A percentile compares a stretch with the other conserved stretches of the same genome.
phyloP scores from a whole-genome alignment of 2,329 filamentous ascomycete genomes.

The Bipolaris oryzae region DNA sequence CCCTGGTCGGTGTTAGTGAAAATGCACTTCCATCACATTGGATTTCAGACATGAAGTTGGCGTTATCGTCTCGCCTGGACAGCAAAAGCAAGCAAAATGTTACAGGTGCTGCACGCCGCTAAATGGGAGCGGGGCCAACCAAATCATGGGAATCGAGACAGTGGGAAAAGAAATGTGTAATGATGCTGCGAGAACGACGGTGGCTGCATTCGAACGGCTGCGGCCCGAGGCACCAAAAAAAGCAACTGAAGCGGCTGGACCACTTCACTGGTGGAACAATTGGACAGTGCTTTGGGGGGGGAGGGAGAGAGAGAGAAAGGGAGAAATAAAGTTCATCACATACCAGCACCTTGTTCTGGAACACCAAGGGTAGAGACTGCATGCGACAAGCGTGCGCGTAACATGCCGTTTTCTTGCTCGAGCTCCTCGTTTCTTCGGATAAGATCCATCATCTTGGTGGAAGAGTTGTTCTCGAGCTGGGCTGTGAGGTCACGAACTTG shows the following conservation, averaged over 20 bases:
- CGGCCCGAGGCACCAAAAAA: conserved; percentile 35
- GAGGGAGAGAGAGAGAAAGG: conserved; percentile 1
- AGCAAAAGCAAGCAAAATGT: conserved; percentile 18
- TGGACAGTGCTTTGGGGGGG: conserved; percentile 30
- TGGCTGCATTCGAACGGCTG: conserved; percentile 33
- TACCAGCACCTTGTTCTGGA: conserved; percentile 47
- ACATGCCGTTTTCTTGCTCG: conserved; percentile 60
- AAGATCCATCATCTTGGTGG: conserved; percentile 57
- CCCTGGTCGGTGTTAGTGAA: conserved; percentile 30
- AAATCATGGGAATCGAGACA: conserved; percentile 17
- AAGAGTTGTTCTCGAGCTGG: conserved; percentile 53
- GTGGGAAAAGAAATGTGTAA: conserved; percentile 18
- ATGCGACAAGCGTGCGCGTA: conserved; percentile 58
- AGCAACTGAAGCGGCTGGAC: conserved; percentile 28
- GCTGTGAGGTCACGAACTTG: conserved; percentile 60
- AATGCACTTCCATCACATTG: conserved; percentile 28
- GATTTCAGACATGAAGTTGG: conserved; percentile 11
- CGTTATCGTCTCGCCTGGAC: conserved; percentile 16
- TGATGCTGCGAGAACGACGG: conserved; percentile 24
- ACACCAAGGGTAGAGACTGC: conserved; percentile 49
- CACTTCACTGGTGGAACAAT: conserved; percentile 27
- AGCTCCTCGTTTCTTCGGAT: conserved; percentile 60
- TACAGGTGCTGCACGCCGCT: conserved; percentile 37
- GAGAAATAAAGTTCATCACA: conserved; percentile 28
- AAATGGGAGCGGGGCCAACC: conserved; percentile 23